Evolutionary conservation across 2,329 filamentous ascomycete species (phyloP).

Genomic region (Diplocarpon rosae): DNA sequence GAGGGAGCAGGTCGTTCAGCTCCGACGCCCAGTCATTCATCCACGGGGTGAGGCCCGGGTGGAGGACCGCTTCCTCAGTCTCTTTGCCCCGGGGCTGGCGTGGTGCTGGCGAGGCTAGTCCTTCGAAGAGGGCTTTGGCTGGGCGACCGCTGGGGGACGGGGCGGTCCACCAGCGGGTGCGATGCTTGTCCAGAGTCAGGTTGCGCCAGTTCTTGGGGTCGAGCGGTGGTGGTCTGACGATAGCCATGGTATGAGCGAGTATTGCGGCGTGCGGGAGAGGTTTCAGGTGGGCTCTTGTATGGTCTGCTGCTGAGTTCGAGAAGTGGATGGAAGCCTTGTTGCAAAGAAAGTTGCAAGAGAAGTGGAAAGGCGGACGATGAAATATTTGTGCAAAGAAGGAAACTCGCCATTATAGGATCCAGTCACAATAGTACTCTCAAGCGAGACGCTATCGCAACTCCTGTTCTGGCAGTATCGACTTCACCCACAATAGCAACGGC

Average conservation of each 20-base stretch:
- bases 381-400: too few species aligned
- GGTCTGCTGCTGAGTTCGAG: too few species aligned
- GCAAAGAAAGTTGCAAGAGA: too few species aligned
- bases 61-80: not conserved
- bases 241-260: not conserved
- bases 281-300: too few species aligned
- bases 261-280: not conserved
- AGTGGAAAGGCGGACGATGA: too few species aligned
- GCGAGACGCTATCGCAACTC: too few species aligned
- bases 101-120: not conserved
- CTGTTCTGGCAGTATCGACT: too few species aligned
- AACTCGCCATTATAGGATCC: too few species aligned
- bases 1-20: conserved; percentile 1
- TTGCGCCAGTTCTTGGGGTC: not conserved
- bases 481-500: too few species aligned
- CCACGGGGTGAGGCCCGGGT: conserved; percentile 4
- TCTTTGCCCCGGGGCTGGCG: not conserved
- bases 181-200: not conserved
- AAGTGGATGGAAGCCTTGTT: too few species aligned
- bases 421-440: too few species aligned
- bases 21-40: conserved; percentile 1
- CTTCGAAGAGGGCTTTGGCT: not conserved
- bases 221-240: not conserved
- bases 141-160: not conserved
- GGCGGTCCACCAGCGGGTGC: not conserved